Evolutionary conservation across 805 yeast genomes (phyloP).

Genomic region (Teunomyces lycoperdinae): DNA sequence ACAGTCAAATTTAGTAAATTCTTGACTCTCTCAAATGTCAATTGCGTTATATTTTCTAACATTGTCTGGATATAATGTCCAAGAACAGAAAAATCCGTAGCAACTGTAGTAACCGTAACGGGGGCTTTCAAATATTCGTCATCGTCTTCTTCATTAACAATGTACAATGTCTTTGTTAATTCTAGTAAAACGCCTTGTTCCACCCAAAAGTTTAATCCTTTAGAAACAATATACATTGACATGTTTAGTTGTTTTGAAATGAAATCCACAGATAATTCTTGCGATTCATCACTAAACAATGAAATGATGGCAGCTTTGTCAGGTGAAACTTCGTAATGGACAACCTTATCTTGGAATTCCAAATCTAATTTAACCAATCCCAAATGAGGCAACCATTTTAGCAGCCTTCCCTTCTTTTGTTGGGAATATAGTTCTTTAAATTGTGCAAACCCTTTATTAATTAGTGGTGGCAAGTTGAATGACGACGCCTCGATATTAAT

Average conservation of each 20-base stretch:
- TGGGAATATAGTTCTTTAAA: slow-evolving; percentile 45
- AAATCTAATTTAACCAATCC: slow-evolving; percentile 66
- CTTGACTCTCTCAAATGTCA: slow-evolving; percentile 49
- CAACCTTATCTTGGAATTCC: slow-evolving; percentile 35
- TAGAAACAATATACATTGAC: slow-evolving; percentile 35
- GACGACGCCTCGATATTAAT: slow-evolving; percentile 26
- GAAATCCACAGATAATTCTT: slow-evolving; percentile 31
- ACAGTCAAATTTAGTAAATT: slow-evolving; percentile 53
- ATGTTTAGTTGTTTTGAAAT: slow-evolving; percentile 39
- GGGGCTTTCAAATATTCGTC: background rate
- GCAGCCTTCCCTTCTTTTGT: slow-evolving; percentile 54
- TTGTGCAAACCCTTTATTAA: slow-evolving; percentile 39
- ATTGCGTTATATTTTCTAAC: slow-evolving; percentile 53
- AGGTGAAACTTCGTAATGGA: slow-evolving; percentile 54
- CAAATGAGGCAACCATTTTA: slow-evolving; percentile 54
- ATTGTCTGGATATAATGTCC: slow-evolving; percentile 55
- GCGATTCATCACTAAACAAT: slow-evolving; percentile 39
- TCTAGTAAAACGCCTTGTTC: slow-evolving; percentile 51
- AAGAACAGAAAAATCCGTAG: slow-evolving; percentile 2
- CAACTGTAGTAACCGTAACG: background rate
- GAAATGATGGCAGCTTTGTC: slow-evolving; percentile 65
- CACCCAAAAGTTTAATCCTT: slow-evolving; percentile 60
- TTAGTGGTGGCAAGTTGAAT: slow-evolving; percentile 47
- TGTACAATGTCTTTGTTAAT: slow-evolving; percentile 29
- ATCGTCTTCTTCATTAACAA: slow-evolving; percentile 33